Conservation (phyloP, 257 asterid species). For the Hygrophila difformis region DNA sequence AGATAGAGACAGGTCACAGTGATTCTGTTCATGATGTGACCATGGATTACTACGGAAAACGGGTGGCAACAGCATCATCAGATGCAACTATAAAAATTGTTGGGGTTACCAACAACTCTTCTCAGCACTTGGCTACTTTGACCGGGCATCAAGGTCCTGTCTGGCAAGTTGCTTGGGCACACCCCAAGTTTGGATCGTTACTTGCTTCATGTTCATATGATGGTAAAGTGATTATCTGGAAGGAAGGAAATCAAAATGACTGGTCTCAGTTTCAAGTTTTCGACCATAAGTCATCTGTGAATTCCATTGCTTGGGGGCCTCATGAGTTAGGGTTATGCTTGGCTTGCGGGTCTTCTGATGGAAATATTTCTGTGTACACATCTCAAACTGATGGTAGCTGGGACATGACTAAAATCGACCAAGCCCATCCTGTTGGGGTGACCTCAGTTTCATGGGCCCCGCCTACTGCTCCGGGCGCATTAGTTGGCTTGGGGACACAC, state of each 20-base stretch:
- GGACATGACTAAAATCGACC: constrained; percentile 44
- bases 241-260: constrained; percentile 45
- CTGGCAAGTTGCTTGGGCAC: constrained; percentile 71
- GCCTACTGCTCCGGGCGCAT: constrained; percentile 45
- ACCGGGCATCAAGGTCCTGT: constrained; percentile 62
- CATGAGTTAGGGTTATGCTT: constrained; percentile 52
- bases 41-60: constrained; percentile 63
- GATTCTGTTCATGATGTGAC: constrained; percentile 50
- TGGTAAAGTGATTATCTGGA: constrained; percentile 57
- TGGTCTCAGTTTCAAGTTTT: constrained; percentile 49
- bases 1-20: constrained; percentile 62
- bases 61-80: constrained; percentile 56
- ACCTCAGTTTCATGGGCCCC: constrained; percentile 64
- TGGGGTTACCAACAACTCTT: constrained; percentile 37
- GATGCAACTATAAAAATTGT: constrained; percentile 47
- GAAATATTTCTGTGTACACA: constrained; percentile 38
- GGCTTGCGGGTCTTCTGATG: constrained; percentile 65
- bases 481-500: constrained; percentile 38
- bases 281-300: constrained; percentile 49
- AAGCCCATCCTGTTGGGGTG: constrained; percentile 71
- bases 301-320: constrained; percentile 59
- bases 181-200: constrained; percentile 56
- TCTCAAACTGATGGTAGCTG: constrained; percentile 43
- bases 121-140: constrained; percentile 58
- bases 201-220: constrained; percentile 64